These are phyloP conservation scores for Capronia americana DNA, from an alignment of 2,329 filamentous ascomycete species.

Conservation along the genomic window DNA sequence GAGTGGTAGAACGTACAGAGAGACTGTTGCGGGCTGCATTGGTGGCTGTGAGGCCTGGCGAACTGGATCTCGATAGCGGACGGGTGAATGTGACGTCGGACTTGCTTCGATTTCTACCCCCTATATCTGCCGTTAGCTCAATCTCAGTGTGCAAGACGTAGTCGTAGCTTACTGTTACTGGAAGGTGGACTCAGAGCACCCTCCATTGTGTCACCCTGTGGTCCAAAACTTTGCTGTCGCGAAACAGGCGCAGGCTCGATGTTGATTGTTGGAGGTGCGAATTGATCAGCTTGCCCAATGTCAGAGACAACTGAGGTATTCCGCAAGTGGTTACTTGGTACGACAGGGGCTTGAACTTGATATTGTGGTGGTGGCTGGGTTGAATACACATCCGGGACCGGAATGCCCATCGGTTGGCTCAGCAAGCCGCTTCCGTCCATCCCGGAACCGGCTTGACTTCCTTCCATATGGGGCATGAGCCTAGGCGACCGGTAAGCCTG, in stretches of 20 bases:
- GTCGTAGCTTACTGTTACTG: conserved; percentile 20
- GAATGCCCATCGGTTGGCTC: conserved; percentile 51
- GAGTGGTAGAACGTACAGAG: conserved; percentile 53
- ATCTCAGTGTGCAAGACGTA: neutral
- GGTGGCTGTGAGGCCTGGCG: conserved; percentile 40
- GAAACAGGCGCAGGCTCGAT: conserved; percentile 81
- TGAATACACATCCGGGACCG: conserved; percentile 60
- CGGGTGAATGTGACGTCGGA: conserved; percentile 57
- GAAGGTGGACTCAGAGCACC: conserved; percentile 83
- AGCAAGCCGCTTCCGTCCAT: conserved; percentile 29
- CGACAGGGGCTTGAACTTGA: conserved; percentile 48
- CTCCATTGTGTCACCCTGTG: conserved; percentile 68
- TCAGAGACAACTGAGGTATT: conserved; percentile 60
- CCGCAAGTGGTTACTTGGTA: conserved; percentile 55
- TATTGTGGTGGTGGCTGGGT: conserved; percentile 45
- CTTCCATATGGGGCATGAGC: conserved; percentile 66
- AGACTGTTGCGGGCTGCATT: conserved; percentile 36
- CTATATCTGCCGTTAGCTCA: conserved; percentile 45
- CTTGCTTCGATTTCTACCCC: conserved; percentile 64
- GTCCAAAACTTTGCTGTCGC: conserved; percentile 69
- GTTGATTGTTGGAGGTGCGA: conserved; percentile 93
- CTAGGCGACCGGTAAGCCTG: conserved; percentile 70
- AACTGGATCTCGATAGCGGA: conserved; percentile 41
- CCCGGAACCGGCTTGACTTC: conserved; percentile 50
- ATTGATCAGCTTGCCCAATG: conserved; percentile 72